Evolutionary conservation across 2,329 filamentous ascomycete genomes (phyloP).

Genomic region (Triangularia verruculosa): DNA sequence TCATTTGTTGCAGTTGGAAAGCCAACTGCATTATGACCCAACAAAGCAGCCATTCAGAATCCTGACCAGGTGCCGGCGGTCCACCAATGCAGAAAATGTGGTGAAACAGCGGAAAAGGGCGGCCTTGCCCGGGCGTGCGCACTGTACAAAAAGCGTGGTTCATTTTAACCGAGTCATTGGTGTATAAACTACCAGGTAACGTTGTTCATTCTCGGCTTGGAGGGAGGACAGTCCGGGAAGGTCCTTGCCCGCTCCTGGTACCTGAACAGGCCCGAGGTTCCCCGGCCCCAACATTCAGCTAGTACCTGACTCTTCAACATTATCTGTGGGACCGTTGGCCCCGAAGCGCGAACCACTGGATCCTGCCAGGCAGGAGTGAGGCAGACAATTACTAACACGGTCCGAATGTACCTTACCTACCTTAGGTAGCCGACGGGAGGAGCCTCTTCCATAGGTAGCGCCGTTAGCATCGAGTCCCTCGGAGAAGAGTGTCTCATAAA

Average conservation of each 20-base stretch:
- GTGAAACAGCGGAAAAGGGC: background rate
- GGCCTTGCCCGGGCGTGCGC: background rate
- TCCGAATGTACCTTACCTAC: no score
- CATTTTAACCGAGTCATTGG: background rate
- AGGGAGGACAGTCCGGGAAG: background rate
- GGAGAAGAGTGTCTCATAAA: no score
- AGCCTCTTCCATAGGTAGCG: no score
- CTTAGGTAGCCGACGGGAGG: no score
- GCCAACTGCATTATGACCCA: constrained; percentile 6
- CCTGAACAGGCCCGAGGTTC: background rate
- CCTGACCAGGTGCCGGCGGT: background rate
- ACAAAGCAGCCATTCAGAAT: background rate
- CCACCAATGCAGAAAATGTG: background rate
- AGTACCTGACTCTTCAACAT: background rate
- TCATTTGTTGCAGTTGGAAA: constrained; percentile 4
- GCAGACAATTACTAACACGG: no score
- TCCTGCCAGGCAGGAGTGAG: no score
- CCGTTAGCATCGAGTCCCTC: no score
- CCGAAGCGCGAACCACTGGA: no score
- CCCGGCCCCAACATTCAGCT: background rate
- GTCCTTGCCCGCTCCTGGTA: background rate
- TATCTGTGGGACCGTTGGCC: no score
- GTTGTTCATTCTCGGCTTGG: background rate
- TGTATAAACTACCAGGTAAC: background rate
- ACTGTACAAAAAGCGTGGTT: background rate